Base-by-base conservation (phyloP, 1,139 yeast genomes). In the Yamadazyma spencermartinsiae region DNA sequence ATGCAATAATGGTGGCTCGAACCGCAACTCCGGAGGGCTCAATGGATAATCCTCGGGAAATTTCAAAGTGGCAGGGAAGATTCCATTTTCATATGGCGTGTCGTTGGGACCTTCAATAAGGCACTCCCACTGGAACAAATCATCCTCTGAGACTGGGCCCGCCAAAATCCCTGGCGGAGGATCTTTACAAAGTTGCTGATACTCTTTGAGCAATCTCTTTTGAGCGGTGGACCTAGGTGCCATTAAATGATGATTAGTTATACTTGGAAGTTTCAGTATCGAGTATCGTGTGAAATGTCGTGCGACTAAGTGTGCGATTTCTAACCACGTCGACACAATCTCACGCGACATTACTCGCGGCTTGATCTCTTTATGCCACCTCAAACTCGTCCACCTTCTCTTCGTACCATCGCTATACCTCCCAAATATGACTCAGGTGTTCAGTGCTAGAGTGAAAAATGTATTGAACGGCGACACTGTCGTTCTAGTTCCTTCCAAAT, bases 141-240 rank as follows among this genome's bases (percentile, higher is more conserved):
- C 80, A 52, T 83, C 84, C 54, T 92, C 98, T 16, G 77, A 66
- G 1, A 80, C 68, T 0, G 98, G 98, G 1, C 96, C 95, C 0
- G 98, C 98, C 6, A 89, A 78, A 35, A 92, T 87, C 1, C 98
- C 98, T 21, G 95, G 97, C 0, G 97, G 96, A 0, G 96, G 83
- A 49, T 90, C 96, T 48, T 78, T 78, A 15, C 82, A 70, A 29
- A 92, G 76, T 61, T 88, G 96, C 58, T 87, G 92, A 58, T 85
- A 84, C 61, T 92, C 98, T 51, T 88, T 87, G 57, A 89, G 72
- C 35, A 92, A 76, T 44, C 98, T 69, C 50, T 84, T 82, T 45
- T 86, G 94, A 10, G 98, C 97, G 1, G 96, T 89, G 13, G 72
- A 60, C 40, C 77, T 65, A 31, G 74, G 72, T 8, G 76, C 65